phyloP scores from a whole-genome alignment of 164 flowering plant genomes.

The Sextonia rubra region DNA sequence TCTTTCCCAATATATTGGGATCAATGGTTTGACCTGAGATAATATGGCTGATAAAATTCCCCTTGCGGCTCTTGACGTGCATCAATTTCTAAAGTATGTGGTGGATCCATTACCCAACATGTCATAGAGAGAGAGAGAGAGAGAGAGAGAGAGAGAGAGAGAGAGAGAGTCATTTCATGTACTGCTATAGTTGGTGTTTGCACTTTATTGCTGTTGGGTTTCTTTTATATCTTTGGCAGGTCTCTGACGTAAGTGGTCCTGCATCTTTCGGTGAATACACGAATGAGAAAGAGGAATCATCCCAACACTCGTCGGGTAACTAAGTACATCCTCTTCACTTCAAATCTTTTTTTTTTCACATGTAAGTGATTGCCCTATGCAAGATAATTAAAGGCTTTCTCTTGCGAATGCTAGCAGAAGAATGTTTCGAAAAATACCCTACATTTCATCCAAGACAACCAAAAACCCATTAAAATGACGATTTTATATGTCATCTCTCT shows the following conservation, averaged over 20 bases:
- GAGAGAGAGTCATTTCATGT: conserved; percentile 9
- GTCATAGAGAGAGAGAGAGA: conserved; percentile 10
- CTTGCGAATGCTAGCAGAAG: too few relatives aligned
- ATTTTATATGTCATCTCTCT: too few relatives aligned
- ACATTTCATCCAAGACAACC: too few relatives aligned
- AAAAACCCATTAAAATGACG: too few relatives aligned
- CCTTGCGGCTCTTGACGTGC: too few relatives aligned
- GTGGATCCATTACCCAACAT: too few relatives aligned
- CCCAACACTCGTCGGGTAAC: conserved; percentile 5
- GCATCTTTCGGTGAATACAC: conserved; percentile 2
- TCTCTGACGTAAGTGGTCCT: conserved; percentile 46
- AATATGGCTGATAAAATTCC: too few relatives aligned
- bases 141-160: conserved; percentile 8
- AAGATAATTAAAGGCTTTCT: too few relatives aligned
- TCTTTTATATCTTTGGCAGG: conserved; percentile 41
- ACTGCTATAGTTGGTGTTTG: conserved; percentile 39
- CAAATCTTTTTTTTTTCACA: neutral
- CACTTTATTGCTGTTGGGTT: conserved; percentile 50
- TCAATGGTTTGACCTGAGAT: too few relatives aligned
- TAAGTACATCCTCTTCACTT: conserved; percentile 10
- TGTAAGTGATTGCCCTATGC: neutral
- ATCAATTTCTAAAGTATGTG: too few relatives aligned
- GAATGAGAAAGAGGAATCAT: conserved; percentile 10
- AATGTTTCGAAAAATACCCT: too few relatives aligned
- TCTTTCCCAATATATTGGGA: too few relatives aligned